A percentile compares a stretch with the other conserved stretches of the same genome.
Conservation (phyloP, 2,329 filamentous ascomycete genomes). For the Fusarium sublunatum region DNA sequence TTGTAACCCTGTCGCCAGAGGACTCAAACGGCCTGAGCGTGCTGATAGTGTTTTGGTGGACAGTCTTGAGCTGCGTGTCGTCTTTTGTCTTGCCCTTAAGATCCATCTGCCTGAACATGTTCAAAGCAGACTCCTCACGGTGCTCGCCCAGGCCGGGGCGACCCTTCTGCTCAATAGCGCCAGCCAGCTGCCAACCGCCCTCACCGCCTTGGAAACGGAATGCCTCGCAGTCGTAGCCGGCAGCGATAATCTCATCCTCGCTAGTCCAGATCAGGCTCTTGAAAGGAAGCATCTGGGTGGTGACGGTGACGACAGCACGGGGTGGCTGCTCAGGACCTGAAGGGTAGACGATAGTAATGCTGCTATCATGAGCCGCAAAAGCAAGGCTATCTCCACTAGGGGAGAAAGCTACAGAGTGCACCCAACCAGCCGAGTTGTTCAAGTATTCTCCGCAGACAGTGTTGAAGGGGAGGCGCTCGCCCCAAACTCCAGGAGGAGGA, state of each 20-base stretch:
- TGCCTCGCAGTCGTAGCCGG: constrained; percentile 89
- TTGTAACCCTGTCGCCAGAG: constrained; percentile 71
- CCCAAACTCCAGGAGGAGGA: constrained; percentile 90
- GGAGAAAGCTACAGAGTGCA: constrained; percentile 93
- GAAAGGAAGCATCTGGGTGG: constrained; percentile 90
- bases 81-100: constrained; percentile 92
- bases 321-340: constrained; percentile 91
- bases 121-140: constrained; percentile 90
- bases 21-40: constrained; percentile 82
- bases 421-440: constrained; percentile 97
- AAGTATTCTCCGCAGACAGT: constrained; percentile 97
- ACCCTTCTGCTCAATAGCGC: constrained; percentile 81
- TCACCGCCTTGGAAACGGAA: constrained; percentile 87
- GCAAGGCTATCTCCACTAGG: constrained; percentile 93
- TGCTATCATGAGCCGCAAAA: constrained; percentile 95
- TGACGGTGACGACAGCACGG: constrained; percentile 87
- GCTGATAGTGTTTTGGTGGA: constrained; percentile 96
- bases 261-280: constrained; percentile 92
- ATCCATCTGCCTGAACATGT: constrained; percentile 99
- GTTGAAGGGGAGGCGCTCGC: constrained; percentile 95
- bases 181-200: constrained; percentile 84
- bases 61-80: constrained; percentile 92
- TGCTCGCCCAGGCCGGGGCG: constrained; percentile 68
- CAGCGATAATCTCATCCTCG: constrained; percentile 93
- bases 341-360: constrained; percentile 95